Conservation (phyloP, 345 rosid species). For the Euphorbia pulcherrima region DNA sequence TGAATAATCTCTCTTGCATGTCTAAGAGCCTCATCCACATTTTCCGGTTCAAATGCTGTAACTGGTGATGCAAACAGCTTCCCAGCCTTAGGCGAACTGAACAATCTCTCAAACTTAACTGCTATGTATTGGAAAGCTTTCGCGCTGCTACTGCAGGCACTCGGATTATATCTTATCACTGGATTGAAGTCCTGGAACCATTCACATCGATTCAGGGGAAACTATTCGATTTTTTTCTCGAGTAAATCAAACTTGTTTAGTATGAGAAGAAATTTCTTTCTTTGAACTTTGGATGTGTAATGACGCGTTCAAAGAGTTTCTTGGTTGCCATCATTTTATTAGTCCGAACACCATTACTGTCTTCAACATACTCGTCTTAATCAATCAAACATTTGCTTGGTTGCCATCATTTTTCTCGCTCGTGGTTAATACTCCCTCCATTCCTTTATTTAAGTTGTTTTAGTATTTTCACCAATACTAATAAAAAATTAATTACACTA, state of each 20-base stretch:
- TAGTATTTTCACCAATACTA: no score
- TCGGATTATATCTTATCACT: constrained; percentile 40
- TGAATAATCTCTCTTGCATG: constrained; percentile 62
- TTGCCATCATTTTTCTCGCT: no score
- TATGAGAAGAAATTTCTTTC: constrained; percentile 62
- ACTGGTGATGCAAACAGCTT: constrained; percentile 56
- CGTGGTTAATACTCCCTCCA: no score
- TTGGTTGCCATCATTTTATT: constrained; percentile 88
- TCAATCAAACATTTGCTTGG: no score
- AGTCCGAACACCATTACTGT: constrained; percentile 21
- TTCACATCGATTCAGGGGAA: constrained; percentile 62
- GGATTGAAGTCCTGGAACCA: constrained; percentile 81
- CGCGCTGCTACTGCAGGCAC: constrained; percentile 38
- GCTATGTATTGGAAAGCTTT: constrained; percentile 67
- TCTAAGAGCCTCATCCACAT: constrained; percentile 49
- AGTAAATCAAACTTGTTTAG: constrained; percentile 50
- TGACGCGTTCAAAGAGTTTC: constrained; percentile 54
- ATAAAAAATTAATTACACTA: no score
- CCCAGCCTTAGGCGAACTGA: constrained; percentile 40
- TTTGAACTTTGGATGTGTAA: constrained; percentile 51
- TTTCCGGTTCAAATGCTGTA: constrained; percentile 58
- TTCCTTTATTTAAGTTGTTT: no score
- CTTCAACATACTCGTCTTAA: constrained; percentile 49
- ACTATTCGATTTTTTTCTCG: constrained; percentile 38
- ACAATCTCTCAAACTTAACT: constrained; percentile 62